These are phyloP conservation scores for Amphichorda felina DNA, from an alignment of 2,329 filamentous ascomycete species.

Conservation along the genomic window DNA sequence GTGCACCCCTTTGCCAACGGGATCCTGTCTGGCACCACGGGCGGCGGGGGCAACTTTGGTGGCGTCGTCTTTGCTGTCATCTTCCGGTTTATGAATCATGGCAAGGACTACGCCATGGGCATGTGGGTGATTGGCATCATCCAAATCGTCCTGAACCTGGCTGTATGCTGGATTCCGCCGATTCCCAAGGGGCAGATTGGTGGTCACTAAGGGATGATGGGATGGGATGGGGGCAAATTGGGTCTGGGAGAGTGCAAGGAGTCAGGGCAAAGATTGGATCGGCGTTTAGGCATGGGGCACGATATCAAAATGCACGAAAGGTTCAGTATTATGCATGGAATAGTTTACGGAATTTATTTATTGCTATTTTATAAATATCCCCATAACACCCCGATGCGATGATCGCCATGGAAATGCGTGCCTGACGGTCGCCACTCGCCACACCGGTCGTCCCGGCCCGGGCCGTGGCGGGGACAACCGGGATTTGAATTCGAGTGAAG, in stretches of 20 bases:
- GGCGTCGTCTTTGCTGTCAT: constrained; percentile 69
- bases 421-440: too few species aligned
- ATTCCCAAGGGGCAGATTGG: constrained; percentile 35
- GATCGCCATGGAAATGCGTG: too few species aligned
- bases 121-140: constrained; percentile 79
- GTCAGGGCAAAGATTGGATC: neutral
- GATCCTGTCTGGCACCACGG: constrained; percentile 62
- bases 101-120: constrained; percentile 53
- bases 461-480: too few species aligned
- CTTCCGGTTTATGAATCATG: constrained; percentile 52
- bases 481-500: too few species aligned
- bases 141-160: constrained; percentile 56
- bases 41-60: constrained; percentile 72
- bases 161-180: constrained; percentile 43
- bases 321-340: too few species aligned
- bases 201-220: constrained; percentile 9
- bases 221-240: neutral
- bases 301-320: too few species aligned
- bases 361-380: too few species aligned
- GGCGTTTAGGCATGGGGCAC: neutral
- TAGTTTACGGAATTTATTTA: too few species aligned
- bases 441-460: too few species aligned
- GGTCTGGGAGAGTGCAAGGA: neutral
- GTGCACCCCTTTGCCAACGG: constrained; percentile 77
- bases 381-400: too few species aligned